A percentile compares a stretch with the other conserved stretches of the same genome.
These are phyloP conservation scores for Chenopodium berlandieri DNA, from an alignment of 148 eudicot species.

Conservation along the genomic window DNA sequence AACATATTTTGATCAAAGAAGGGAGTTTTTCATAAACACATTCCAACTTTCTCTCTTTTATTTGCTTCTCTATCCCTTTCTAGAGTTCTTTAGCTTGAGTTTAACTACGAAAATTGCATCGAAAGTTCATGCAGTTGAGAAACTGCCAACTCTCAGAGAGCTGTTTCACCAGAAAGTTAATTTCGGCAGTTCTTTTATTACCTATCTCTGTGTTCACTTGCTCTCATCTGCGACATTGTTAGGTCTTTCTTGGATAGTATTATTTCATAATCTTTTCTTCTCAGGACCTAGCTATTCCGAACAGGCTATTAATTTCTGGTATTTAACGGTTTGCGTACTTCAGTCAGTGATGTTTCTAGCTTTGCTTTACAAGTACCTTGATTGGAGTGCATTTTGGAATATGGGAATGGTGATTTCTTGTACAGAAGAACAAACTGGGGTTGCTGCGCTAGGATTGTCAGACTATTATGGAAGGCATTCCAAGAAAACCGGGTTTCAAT, in stretches of 20 bases:
- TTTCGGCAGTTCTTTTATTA: not conserved
- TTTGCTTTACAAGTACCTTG: slow-evolving; percentile 19
- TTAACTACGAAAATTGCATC: not conserved
- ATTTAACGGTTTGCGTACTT: not conserved
- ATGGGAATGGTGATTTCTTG: slow-evolving; percentile 25
- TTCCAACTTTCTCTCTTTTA: too few relatives aligned
- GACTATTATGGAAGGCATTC: slow-evolving; percentile 18
- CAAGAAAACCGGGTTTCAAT: slow-evolving; percentile 14
- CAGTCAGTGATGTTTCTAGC: slow-evolving; percentile 11
- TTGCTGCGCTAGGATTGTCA: slow-evolving; percentile 18
- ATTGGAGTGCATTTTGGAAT: slow-evolving; percentile 28
- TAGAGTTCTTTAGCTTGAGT: not conserved
- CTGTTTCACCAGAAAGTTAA: not conserved
- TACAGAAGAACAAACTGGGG: not conserved
- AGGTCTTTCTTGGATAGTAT: not conserved
- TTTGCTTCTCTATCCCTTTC: not conserved
- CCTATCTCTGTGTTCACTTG: slow-evolving; percentile 13
- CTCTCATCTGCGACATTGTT: not conserved
- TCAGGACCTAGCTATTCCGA: too few relatives aligned
- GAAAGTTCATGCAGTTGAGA: not conserved
- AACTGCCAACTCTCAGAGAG: not conserved
- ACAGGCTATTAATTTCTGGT: too few relatives aligned
- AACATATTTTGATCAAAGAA: not conserved
- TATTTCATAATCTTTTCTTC: not conserved
- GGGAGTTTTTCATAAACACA: not conserved